Base-by-base conservation (phyloP, 176 grass and related monocot species). In the Cenchrus americanus region DNA sequence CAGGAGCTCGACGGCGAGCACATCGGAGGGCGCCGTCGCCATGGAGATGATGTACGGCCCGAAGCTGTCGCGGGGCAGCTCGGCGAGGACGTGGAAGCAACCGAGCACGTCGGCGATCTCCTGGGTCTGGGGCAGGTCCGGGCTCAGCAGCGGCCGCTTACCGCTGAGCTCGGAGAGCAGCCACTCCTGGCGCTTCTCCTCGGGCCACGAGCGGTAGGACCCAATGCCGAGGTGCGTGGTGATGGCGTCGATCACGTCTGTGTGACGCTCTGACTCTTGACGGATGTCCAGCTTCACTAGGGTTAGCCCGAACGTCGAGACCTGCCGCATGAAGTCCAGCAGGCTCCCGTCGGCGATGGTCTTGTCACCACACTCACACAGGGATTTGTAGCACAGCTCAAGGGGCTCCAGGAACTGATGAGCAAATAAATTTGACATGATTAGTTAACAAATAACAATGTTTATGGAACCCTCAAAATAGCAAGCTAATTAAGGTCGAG, bases 31-130 rank as follows among this genome's bases (percentile, higher is more conserved):
- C 23, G 90, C 83, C 32, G 92, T 97, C 17, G 86, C 78, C 95
- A 97, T 91, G 51, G 95, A 97, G 62, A 97, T 97, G 76, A 97
- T 89, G 65, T 97, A 97, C 1, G 95, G 84, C n/a, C 84, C 92
- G 59, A 97, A 97, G 43, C 85, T 79, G 85, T 97, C 95, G 1
- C 62, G 2, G 10, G 92, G 92, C 49, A 97, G 95, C 81, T 97
- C 92, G 0, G 88, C 90, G 8, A 97, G 47, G 52, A 97, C 92
- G 24, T 73, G 76, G 75, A 97, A 91, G 7, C 86, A 85, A 43
- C 92, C 92, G 27, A 97, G 26, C 49, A 92, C 95, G 88, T 94
- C 92, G 43, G 86, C 90, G 68, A 92, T 84, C 82, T 97, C 95
- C 24, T 92, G 92, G 14, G 60, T 88, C 86, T 57, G 14, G 18